Evolutionary conservation across 179 eudicot genomes (phyloP).

Genomic region (Beta corolliflora): DNA sequence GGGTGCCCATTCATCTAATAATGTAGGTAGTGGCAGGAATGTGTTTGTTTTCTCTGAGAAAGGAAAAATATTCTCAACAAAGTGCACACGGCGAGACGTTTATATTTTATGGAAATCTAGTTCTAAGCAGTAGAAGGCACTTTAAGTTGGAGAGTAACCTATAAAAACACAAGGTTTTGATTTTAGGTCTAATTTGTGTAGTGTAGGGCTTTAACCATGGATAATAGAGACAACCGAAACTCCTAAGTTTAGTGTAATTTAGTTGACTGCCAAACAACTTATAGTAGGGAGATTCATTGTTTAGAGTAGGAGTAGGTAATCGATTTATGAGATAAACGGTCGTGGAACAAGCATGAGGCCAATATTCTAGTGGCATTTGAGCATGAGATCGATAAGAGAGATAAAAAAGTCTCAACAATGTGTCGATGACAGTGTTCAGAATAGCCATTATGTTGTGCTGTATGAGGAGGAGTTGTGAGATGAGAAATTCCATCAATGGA

Average conservation of each 20-base stretch:
- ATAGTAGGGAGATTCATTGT: neutral
- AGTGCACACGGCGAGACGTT: neutral
- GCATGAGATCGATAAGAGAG: neutral
- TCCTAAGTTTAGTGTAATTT: neutral
- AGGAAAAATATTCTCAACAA: neutral
- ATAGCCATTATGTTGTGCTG: slow-evolving; percentile 13
- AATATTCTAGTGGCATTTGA: neutral
- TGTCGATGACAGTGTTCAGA: neutral
- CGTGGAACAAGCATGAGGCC: neutral
- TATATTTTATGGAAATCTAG: neutral
- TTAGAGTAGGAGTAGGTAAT: neutral
- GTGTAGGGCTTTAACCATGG: neutral
- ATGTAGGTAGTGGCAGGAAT: too few relatives aligned
- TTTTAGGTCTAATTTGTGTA: neutral
- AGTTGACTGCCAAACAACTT: neutral
- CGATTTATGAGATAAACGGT: too few relatives aligned
- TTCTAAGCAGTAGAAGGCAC: neutral
- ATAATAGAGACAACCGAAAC: neutral
- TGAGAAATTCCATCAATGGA: slow-evolving; percentile 7
- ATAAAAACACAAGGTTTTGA: neutral
- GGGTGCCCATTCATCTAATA: too few relatives aligned
- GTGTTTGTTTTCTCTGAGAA: neutral
- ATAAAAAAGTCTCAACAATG: neutral
- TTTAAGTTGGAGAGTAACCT: neutral
- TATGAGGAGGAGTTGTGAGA: slow-evolving; percentile 16